phyloP scores from a whole-genome alignment of 345 rosid species.

The Eucalyptus camaldulensis region DNA sequence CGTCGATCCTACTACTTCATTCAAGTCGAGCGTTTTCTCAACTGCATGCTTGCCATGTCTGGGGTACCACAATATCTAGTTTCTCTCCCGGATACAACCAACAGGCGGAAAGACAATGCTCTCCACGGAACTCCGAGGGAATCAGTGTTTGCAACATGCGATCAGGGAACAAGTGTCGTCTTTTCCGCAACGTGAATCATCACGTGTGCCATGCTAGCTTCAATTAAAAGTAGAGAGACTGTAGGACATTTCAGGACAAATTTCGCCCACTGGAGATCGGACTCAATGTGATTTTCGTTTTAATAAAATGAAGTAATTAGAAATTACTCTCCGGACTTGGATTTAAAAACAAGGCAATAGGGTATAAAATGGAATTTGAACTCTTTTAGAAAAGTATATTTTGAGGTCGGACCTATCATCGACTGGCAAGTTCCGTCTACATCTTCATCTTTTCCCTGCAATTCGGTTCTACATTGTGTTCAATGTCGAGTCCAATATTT shows the following conservation, averaged over 20 bases:
- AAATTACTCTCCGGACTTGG: neutral
- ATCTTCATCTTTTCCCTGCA: neutral
- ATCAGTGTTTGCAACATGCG: neutral
- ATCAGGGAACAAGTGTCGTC: neutral
- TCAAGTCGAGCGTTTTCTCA: too few relatives aligned
- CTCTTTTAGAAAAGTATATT: neutral
- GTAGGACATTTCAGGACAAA: neutral
- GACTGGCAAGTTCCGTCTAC: neutral
- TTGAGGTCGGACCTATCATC: neutral
- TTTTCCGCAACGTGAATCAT: neutral
- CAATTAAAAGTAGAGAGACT: neutral
- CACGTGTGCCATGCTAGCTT: neutral
- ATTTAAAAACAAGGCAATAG: neutral
- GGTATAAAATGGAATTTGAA: neutral
- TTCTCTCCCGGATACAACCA: neutral
- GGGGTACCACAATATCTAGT: too few relatives aligned
- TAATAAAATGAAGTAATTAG: neutral
- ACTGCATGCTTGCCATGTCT: too few relatives aligned
- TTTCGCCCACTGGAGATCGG: neutral
- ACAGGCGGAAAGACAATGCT: neutral
- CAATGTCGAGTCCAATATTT: neutral
- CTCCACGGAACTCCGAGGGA: too few relatives aligned
- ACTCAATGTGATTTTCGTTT: neutral
- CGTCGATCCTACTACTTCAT: too few relatives aligned
- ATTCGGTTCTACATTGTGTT: neutral